These are phyloP conservation scores for Pouteria glomerata DNA, from an alignment of 148 eudicot genomes.

Conservation along the genomic window DNA sequence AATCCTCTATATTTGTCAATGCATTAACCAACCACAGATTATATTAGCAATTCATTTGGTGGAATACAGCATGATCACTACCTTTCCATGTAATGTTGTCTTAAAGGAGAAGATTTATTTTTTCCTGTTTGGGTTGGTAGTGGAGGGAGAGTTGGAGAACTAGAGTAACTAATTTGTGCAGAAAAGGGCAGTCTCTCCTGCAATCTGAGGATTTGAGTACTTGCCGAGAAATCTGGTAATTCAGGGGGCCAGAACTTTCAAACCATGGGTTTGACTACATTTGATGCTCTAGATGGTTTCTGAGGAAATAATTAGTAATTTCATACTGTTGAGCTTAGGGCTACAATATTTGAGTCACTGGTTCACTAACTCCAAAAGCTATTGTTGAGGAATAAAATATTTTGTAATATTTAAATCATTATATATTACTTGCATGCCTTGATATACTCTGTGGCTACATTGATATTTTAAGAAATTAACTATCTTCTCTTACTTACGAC, in stretches of 20 bases:
- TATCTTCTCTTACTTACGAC: neutral
- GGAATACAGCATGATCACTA: too few relatives aligned
- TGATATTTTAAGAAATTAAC: neutral
- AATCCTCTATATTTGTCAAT: too few relatives aligned
- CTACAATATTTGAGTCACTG: neutral
- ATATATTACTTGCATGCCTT: neutral
- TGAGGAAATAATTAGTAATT: neutral
- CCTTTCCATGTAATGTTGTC: too few relatives aligned
- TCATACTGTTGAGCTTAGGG: neutral
- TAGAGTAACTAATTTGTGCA: neutral
- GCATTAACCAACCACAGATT: too few relatives aligned
- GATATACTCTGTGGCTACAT: neutral
- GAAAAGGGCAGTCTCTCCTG: neutral
- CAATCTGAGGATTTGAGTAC: neutral
- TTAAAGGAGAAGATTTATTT: too few relatives aligned
- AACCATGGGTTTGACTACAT: neutral
- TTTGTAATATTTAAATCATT: neutral
- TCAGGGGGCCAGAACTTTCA: neutral
- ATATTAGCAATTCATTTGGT: too few relatives aligned
- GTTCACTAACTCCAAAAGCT: neutral
- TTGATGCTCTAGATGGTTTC: neutral
- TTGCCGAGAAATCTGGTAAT: neutral
- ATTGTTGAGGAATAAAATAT: neutral
- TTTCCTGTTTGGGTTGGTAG: too few relatives aligned
- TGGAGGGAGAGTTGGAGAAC: neutral